Evolutionary conservation across 306 rosid species (phyloP), one percentile per base, ranked within the genome.

Genomic region (Purshia tridentata): DNA sequence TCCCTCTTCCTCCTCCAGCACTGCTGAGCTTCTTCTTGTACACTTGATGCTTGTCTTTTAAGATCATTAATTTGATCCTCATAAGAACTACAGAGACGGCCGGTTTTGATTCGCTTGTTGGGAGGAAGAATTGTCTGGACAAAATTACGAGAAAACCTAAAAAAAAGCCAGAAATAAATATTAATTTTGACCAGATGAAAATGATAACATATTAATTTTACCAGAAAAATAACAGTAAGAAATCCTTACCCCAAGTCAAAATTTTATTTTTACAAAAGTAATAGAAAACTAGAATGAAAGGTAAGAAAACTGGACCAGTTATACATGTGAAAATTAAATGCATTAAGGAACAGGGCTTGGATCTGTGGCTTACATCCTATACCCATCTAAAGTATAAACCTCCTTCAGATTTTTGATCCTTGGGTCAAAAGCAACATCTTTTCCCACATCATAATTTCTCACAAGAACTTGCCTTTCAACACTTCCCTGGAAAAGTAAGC

Each of bases 401-500:
- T 94, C 98, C 89, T 94, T 94, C 80, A 94, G 64, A 79, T 94
- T 89, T 65, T 70, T 69, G 75, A 88, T 72, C 86, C 88, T 88
- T 41, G 78, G 86, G 48, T 89, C 92, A 80, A 94, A 94, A 46
- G 91, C 94, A 75, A 89, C 91, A 50, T 37, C 82, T 87, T 86
- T 94, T 37, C 98, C 98, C 3, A n/a, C 77, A 4, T 85, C 88
- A 76, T 94, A 94, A 78, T 80, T 87, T 12, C 78, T 37, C 49
- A 94, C 97, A 15, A 94, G 94, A 61, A 94, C 93, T 82, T 82
- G 97, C 74, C 98, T 87, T 85, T 94, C 98, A 75, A 83, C 86
- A 84, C 49, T 67, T 67, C 91, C 98, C 98, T 91, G 81, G 69
- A 71, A 72, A 82, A 23, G 59, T 74, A 81, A 70, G 39, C 50